Base-by-base conservation (phyloP, 345 rosid species). In the Boechera divaricarpa region DNA sequence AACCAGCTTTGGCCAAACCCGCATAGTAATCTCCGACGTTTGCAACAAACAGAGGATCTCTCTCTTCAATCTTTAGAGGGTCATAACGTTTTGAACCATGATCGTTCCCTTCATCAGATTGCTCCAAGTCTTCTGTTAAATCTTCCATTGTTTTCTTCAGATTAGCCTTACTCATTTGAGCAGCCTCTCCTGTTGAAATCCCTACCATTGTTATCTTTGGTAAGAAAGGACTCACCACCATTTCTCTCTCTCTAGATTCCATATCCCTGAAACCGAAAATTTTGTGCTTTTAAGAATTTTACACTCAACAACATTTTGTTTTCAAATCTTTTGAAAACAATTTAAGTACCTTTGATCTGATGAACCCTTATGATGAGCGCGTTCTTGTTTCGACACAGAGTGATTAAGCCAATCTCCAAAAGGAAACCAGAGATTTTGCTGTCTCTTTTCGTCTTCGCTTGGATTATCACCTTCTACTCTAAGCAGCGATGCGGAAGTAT, bases 161-260 rank as follows among this genome's bases (percentile, higher is more conserved):
- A 66, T 78, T 89, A 52, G 94, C 81, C 77, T 92, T 91, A 67
- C 86, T 92, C 92, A 86, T 82, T 60, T 89, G 85, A 70, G 94
- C 96, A 16, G 85, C 85, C 28, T 92, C 97, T 53, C 90, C 89
- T 0, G 90, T 88, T 59, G 99, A 91, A 81, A 95, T 86, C 11
- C 99, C 99, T 6, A 95, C 97, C 99, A 95, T 92, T 33, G 98
- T 95, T 47, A 95, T 83, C 88, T 88, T 95, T n/a, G 99, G 99
- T 79, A 95, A 91, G 74, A 91, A 89, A 63, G 97, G 98, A 72
- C 81, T 92, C 2, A 58, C 52, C 76, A 80, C 82, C 70, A 82
- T 53, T 73, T 85, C 84, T 42, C 69, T 84, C 56, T 67, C 83
- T 60, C 59, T 53, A 61, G 32, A 26, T 58, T 88, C 86, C 16